phyloP scores from a whole-genome alignment of 768 basidiomycete species.

The Lentinula guzmanii region DNA sequence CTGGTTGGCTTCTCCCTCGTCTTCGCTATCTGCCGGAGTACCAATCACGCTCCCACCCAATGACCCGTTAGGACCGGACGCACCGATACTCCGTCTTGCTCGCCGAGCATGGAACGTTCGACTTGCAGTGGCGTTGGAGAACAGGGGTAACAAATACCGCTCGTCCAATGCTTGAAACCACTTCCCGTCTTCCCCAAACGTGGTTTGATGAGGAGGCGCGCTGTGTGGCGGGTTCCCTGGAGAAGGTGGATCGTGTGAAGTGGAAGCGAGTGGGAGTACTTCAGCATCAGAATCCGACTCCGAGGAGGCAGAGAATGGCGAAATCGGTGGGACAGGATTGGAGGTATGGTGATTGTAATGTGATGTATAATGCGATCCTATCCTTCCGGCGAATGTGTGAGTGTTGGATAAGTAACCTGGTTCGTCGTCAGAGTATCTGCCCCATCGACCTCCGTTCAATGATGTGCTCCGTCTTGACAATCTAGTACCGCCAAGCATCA shows the following conservation, averaged over 20 bases:
- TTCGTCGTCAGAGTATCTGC: conserved; percentile 38
- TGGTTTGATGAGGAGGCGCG: conserved; percentile 12
- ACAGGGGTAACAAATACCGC: conserved; percentile 87
- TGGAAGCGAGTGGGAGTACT: conserved; percentile 69
- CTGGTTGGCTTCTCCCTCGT: conserved; percentile 28
- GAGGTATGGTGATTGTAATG: conserved; percentile 59
- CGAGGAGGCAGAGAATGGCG: conserved; percentile 61
- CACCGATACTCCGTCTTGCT: conserved; percentile 44
- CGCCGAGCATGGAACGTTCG: conserved; percentile 79
- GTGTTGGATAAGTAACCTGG: conserved; percentile 25
- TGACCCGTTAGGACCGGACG: conserved; percentile 19
- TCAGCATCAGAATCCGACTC: conserved; percentile 81
- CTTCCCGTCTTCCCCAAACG: conserved; percentile 68
- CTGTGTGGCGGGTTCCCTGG: conserved; percentile 10
- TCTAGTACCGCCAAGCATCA: conserved; percentile 14
- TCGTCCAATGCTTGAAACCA: conserved; percentile 98
- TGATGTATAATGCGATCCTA: conserved; percentile 54
- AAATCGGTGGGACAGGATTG: conserved; percentile 13
- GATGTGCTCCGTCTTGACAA: conserved; percentile 28
- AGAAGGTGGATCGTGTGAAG: conserved; percentile 24
- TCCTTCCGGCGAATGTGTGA: conserved; percentile 22
- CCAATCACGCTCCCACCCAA: conserved; percentile 17
- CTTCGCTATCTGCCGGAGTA: conserved; percentile 35
- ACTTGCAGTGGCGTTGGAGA: conserved; percentile 87
- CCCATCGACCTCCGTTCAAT: conserved; percentile 30